Conservation (phyloP, 176 grass and related monocot species). For the Juncus inflexus region DNA sequence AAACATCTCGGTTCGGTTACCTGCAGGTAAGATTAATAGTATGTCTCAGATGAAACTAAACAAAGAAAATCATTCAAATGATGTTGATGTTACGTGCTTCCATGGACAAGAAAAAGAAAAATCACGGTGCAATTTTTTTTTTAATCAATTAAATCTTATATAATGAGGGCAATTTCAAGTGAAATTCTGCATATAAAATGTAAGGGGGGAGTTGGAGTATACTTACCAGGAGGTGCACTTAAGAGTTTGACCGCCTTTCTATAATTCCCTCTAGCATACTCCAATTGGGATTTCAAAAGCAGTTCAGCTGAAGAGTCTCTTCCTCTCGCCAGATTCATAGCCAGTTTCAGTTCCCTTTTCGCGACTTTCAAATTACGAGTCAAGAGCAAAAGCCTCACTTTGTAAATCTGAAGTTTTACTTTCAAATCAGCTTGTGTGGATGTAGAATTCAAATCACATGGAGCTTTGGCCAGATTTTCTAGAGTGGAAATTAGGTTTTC, state of each 20-base stretch:
- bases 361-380: conserved; percentile 86
- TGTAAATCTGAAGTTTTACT: conserved; percentile 83
- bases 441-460: conserved; percentile 51
- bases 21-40: conserved; percentile 9
- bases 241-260: conserved; percentile 91
- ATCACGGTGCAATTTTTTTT: too few relatives aligned
- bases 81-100: too few relatives aligned
- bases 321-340: conserved; percentile 96
- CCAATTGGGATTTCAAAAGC: conserved; percentile 88
- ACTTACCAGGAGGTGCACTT: conserved; percentile 43
- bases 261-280: conserved; percentile 85
- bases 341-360: conserved; percentile 91
- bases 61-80: too few relatives aligned
- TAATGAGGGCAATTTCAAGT: too few relatives aligned
- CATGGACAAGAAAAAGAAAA: too few relatives aligned
- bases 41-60: too few relatives aligned
- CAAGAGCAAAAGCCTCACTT: conserved; percentile 72
- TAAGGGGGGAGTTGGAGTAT: too few relatives aligned
- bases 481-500: conserved; percentile 68
- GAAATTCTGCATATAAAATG: too few relatives aligned
- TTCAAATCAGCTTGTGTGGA: conserved; percentile 72
- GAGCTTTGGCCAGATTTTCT: conserved; percentile 57
- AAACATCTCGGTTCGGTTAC: conserved; percentile 85
- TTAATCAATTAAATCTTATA: too few relatives aligned
- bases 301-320: conserved; percentile 87